Conservation (phyloP, 139 green algal genomes). For the Coelastrella sp. region DNA sequence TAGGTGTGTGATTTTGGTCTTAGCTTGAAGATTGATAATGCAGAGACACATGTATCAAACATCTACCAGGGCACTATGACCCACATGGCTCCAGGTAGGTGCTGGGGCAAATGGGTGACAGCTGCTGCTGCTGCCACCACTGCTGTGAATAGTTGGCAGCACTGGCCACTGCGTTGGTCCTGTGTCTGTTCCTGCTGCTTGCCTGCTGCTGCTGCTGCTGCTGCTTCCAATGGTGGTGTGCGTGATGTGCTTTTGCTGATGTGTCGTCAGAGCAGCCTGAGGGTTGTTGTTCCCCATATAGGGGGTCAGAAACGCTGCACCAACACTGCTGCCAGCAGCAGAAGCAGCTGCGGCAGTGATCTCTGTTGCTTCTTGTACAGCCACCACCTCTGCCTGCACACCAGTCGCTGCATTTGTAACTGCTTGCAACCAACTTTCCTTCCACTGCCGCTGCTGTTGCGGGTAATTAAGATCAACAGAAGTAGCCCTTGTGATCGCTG, state of each 20-base stretch:
- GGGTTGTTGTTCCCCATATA: not conserved
- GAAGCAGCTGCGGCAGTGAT: conserved; percentile 1
- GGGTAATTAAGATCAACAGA: not conserved
- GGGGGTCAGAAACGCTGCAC: not conserved
- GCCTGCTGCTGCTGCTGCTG: not conserved
- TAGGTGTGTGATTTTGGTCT: conserved; percentile 59
- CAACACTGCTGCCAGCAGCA: not conserved
- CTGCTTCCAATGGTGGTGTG: too few relatives aligned
- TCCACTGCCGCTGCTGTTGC: not conserved
- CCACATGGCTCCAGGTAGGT: not conserved
- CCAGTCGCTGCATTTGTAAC: not conserved
- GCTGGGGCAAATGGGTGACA: too few relatives aligned
- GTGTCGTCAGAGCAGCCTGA: not conserved
- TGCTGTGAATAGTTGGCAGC: conserved; percentile 2
- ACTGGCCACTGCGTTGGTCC: not conserved
- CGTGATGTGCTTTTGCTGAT: too few relatives aligned
- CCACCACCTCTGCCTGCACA: not conserved
- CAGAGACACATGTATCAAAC: conserved; percentile 50
- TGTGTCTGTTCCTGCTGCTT: not conserved
- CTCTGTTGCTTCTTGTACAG: not conserved
- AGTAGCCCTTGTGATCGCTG: not conserved
- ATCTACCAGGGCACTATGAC: not conserved
- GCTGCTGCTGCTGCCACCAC: not conserved
- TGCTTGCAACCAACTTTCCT: not conserved
- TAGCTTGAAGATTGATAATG: conserved; percentile 54